These are phyloP conservation scores for Corymbia citriodora DNA, from an alignment of 441 rosid species.

Conservation along the genomic window DNA sequence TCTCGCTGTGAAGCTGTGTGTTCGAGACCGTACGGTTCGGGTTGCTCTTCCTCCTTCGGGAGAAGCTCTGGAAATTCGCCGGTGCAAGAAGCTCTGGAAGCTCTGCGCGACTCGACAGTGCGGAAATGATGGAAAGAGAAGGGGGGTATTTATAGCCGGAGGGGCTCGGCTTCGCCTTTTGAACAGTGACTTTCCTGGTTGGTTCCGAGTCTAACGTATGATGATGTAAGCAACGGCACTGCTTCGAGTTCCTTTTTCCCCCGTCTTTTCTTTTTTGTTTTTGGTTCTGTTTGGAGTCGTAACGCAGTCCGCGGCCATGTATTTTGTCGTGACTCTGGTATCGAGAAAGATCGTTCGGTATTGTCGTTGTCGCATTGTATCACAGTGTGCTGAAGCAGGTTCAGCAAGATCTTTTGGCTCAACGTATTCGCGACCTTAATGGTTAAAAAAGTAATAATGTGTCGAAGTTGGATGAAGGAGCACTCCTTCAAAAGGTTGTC, in stretches of 20 bases:
- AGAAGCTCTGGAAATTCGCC: neutral
- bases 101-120: neutral
- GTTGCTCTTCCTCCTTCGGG: neutral
- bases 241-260: neutral
- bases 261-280: neutral
- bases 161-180: neutral
- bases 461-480: neutral
- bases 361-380: rapidly evolving
- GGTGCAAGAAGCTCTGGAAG: neutral
- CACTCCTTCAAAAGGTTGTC: neutral
- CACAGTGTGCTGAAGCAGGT: neutral
- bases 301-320: neutral
- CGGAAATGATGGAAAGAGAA: neutral
- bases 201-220: neutral
- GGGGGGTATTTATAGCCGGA: neutral
- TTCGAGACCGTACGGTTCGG: neutral
- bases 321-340: neutral
- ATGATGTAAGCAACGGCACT: neutral
- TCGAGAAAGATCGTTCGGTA: neutral
- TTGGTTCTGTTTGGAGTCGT: neutral
- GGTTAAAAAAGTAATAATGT: neutral
- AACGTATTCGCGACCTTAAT: neutral
- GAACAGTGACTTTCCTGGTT: neutral
- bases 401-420: neutral
- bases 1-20: neutral